Conservation (phyloP, 2,329 filamentous ascomycete species). For the Fusarium nurragi region DNA sequence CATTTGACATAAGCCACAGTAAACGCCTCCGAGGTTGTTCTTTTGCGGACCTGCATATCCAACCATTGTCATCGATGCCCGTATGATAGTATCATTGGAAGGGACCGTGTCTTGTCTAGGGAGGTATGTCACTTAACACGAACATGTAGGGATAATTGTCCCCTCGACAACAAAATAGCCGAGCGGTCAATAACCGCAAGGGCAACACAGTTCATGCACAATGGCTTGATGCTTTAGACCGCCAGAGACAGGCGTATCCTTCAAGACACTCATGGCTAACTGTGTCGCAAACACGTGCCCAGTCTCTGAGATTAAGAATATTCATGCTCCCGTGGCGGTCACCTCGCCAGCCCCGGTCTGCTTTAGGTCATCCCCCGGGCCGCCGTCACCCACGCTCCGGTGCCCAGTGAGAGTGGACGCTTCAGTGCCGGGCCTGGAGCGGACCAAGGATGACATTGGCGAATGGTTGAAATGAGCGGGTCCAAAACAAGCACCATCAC, state of each 20-base stretch:
- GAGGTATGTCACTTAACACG: conserved; percentile 13
- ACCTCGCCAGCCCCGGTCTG: conserved; percentile 28
- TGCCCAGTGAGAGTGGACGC: conserved; percentile 15
- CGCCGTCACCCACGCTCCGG: conserved; percentile 12
- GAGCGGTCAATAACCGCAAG: background rate
- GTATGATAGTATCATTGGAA: background rate
- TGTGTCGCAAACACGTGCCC: conserved; percentile 18
- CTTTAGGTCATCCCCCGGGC: conserved; percentile 18
- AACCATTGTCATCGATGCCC: background rate
- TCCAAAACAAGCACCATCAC: conserved; percentile 3
- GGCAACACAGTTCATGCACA: conserved; percentile 13
- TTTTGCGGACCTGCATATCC: conserved; percentile 3
- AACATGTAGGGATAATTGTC: conserved; percentile 9
- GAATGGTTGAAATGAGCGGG: conserved; percentile 33
- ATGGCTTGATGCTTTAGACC: conserved; percentile 9
- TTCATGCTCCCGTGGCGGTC: conserved; percentile 32
- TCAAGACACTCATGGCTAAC: conserved; percentile 9
- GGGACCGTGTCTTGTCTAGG: conserved; percentile 8
- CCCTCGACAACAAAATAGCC: conserved; percentile 30
- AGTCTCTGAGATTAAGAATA: conserved; percentile 27
- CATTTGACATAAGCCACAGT: conserved; percentile 33
- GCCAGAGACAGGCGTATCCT: background rate
- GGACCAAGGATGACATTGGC: conserved; percentile 14
- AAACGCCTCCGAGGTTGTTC: conserved; percentile 22
- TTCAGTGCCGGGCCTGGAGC: conserved; percentile 22